These are phyloP conservation scores for Oryza officinalis DNA, from an alignment of 176 grass and related monocot species.

Conservation along the genomic window DNA sequence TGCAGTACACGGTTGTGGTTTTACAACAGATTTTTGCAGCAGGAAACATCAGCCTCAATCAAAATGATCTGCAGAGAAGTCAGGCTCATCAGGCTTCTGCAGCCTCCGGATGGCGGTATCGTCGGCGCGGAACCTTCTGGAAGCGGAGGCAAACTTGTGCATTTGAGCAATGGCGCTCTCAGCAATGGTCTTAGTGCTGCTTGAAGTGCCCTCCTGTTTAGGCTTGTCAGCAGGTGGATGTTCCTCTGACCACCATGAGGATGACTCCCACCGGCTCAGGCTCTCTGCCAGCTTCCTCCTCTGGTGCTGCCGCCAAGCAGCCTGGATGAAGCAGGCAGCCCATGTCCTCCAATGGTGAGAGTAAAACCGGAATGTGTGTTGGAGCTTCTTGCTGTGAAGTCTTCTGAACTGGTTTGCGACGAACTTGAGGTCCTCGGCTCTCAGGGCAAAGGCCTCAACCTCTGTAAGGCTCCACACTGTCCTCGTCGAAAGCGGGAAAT, in stretches of 20 bases:
- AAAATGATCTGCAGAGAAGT: conserved; percentile 84
- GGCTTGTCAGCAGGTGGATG: conserved; percentile 39
- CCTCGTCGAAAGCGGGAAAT: conserved; percentile 73
- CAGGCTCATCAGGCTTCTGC: conserved; percentile 88
- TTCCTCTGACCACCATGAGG: conserved; percentile 56
- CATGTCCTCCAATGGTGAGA: conserved; percentile 88
- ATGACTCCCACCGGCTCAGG: conserved; percentile 66
- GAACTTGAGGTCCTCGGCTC: conserved; percentile 85
- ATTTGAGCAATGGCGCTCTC: conserved; percentile 44
- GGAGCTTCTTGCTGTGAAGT: conserved; percentile 93
- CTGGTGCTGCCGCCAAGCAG: conserved; percentile 80
- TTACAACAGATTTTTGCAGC: conserved; percentile 15
- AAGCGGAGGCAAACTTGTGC: conserved; percentile 64
- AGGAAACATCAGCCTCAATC: conserved; percentile 46
- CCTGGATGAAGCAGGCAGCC: conserved; percentile 93
- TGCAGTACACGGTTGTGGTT: not conserved
- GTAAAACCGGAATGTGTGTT: conserved; percentile 94
- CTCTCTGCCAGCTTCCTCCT: conserved; percentile 72
- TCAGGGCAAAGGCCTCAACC: conserved; percentile 86
- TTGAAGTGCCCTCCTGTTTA: conserved; percentile 39
- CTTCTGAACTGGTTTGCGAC: conserved; percentile 87
- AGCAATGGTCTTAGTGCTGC: conserved; percentile 18
- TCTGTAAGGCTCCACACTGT: conserved; percentile 77
- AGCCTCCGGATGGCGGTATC: conserved; percentile 47
- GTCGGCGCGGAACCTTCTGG: conserved; percentile 61